phyloP scores from a whole-genome alignment of 2,329 filamentous ascomycete species.

The Claviceps sp. region DNA sequence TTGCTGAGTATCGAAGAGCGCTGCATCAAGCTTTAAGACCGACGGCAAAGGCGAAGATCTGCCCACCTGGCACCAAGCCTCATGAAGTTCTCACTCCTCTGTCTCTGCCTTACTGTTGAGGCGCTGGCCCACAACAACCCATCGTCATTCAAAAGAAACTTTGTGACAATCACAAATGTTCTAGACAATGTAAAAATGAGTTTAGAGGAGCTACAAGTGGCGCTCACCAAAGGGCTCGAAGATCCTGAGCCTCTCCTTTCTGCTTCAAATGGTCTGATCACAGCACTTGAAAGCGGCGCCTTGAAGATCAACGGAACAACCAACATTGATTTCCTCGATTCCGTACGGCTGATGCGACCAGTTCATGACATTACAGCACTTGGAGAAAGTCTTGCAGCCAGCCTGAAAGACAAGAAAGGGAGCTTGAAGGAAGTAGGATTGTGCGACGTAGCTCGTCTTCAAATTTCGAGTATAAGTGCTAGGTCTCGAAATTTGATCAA shows the following conservation, averaged over 20 bases:
- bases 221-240: not conserved
- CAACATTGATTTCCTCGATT: not conserved
- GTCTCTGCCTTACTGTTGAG: not conserved
- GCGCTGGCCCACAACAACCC: not conserved
- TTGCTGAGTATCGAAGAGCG: too few relatives aligned
- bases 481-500: not conserved
- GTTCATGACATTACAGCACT: not conserved
- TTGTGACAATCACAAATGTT: not conserved
- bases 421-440: not conserved
- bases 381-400: not conserved
- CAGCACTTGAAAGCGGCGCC: not conserved
- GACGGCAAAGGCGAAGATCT: not conserved
- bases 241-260: not conserved
- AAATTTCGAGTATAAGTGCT: not conserved
- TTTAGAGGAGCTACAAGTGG: not conserved
- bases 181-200: not conserved
- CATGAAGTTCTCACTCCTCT: slow-evolving; percentile 9
- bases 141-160: not conserved
- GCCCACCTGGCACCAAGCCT: too few relatives aligned
- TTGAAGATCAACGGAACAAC: not conserved
- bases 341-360: not conserved
- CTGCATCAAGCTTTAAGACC: too few relatives aligned
- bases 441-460: not conserved
- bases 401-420: not conserved
- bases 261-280: not conserved